These are phyloP conservation scores for Tephrocybe sp. DNA, from an alignment of 768 basidiomycete genomes.

Conservation along the genomic window DNA sequence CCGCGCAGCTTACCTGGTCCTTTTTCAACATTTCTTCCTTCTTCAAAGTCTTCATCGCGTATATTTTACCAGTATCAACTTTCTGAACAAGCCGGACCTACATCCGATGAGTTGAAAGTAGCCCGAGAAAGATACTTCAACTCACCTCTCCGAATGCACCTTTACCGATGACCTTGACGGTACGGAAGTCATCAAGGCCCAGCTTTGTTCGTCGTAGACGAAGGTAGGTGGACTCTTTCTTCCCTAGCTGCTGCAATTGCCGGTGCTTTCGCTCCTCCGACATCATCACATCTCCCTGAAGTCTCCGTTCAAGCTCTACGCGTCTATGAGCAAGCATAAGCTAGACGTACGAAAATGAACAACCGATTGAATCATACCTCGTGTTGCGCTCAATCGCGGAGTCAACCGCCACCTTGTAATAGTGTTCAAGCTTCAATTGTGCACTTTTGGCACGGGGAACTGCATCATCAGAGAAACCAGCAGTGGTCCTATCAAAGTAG, in stretches of 20 bases:
- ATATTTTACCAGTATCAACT: constrained; percentile 95
- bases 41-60: constrained; percentile 97
- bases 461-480: constrained; percentile 78
- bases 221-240: constrained; percentile 87
- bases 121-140: constrained; percentile 7
- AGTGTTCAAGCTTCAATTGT: constrained; percentile 94
- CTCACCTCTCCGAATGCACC: constrained; percentile 97
- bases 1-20: constrained; percentile 68
- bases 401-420: constrained; percentile 96
- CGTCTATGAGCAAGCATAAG: constrained; percentile 43
- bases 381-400: constrained; percentile 92
- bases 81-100: constrained; percentile 94
- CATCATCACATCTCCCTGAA: constrained; percentile 66
- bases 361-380: constrained; percentile 48
- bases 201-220: constrained; percentile 87
- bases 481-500: constrained; percentile 83
- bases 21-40: constrained; percentile 99
- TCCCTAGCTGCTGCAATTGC: constrained; percentile 80
- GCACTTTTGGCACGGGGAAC: constrained; percentile 85
- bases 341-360: not conserved
- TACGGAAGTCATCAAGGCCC: constrained; percentile 89
- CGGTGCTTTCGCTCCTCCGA: constrained; percentile 86
- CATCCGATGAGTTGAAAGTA: not conserved
- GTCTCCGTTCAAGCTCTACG: constrained; percentile 80
- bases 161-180: constrained; percentile 98